Conservation (phyloP, 2,329 filamentous ascomycete genomes). For the Samsoniella hepiali region DNA sequence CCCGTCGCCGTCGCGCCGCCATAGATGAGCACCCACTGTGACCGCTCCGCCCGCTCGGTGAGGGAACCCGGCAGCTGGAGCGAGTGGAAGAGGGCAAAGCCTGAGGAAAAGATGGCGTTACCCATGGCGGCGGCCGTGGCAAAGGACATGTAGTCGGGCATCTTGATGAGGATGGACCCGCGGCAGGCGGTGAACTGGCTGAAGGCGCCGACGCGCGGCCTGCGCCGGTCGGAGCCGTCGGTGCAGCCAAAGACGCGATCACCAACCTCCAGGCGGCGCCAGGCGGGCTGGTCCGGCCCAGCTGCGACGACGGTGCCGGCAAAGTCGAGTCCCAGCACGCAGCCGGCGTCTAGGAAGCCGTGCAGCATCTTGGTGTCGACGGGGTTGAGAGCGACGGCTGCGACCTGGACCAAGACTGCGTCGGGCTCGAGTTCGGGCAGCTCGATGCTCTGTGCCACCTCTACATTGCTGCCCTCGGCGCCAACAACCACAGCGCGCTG, state of each 20-base stretch:
- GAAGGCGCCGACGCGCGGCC: constrained; percentile 28
- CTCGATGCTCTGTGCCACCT: neutral
- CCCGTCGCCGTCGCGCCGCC: constrained; percentile 44
- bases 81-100: constrained; percentile 29
- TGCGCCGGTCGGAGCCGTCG: constrained; percentile 22
- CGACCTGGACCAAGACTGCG: neutral
- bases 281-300: constrained; percentile 19
- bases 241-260: constrained; percentile 28
- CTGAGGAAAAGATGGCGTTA: constrained; percentile 26
- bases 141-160: constrained; percentile 27
- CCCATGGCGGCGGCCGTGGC: constrained; percentile 26
- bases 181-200: constrained; percentile 26
- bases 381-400: constrained; percentile 12
- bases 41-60: constrained; percentile 19
- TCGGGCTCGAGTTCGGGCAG: neutral
- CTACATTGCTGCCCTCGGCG: neutral
- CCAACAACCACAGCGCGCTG: neutral
- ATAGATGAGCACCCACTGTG: constrained; percentile 38
- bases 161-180: constrained; percentile 23
- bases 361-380: constrained; percentile 21
- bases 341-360: constrained; percentile 25
- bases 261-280: constrained; percentile 19
- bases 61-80: constrained; percentile 27
- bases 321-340: constrained; percentile 34
- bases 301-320: constrained; percentile 30